Evolutionary conservation across 2,329 filamentous ascomycete species (phyloP).

Genomic region (Ceratocystis colombiana): DNA sequence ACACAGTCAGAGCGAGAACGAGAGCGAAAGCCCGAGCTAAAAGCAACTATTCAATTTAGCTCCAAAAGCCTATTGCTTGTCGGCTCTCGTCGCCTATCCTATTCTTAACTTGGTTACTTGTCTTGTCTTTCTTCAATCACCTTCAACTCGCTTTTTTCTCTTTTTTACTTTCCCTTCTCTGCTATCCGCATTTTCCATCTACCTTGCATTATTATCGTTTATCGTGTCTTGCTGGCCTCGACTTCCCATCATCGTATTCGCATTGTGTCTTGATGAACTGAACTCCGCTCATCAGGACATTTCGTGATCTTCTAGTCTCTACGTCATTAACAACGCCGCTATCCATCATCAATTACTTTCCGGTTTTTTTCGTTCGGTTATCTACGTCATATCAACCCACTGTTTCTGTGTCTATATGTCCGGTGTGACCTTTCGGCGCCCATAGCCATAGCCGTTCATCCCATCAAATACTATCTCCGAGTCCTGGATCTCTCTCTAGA

Average conservation of each 20-base stretch:
- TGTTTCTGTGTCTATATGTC: background rate
- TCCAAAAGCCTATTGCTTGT: conserved; percentile 7
- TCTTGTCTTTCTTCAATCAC: background rate
- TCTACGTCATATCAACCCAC: conserved; percentile 14
- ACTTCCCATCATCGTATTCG: background rate
- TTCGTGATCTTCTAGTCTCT: conserved; percentile 15
- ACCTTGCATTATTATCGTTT: conserved; percentile 22
- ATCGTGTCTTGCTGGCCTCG: conserved; percentile 3
- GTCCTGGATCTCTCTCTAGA: conserved; percentile 17
- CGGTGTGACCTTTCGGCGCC: background rate
- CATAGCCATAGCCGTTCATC: background rate
- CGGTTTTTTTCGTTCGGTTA: background rate
- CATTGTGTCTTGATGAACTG: background rate
- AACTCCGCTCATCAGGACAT: background rate
- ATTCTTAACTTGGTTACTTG: background rate
- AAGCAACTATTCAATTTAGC: background rate
- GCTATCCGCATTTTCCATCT: background rate
- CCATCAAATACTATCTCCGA: conserved; percentile 15
- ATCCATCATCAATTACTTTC: background rate
- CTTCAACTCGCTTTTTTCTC: background rate
- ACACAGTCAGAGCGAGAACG: background rate
- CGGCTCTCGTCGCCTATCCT: background rate
- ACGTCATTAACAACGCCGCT: background rate
- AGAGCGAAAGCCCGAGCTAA: background rate
- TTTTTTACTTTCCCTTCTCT: background rate